Evolutionary conservation across 202 grass and related monocot genomes (phyloP), one percentile per base, ranked within the genome.

Genomic region (Carex sylvatica): DNA sequence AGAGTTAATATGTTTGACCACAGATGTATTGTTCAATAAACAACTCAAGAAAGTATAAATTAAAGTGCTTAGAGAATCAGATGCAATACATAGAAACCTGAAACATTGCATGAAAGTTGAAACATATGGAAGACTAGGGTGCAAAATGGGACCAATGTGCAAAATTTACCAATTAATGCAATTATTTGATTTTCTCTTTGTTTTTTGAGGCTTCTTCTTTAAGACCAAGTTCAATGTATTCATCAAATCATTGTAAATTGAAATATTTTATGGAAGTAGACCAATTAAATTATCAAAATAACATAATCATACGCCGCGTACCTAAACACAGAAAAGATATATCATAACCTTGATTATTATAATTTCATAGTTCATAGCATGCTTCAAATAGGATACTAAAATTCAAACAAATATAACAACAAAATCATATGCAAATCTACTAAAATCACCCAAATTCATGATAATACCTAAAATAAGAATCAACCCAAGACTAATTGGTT

Each of bases 161-260:
- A 77, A 58, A 58, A 77, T 35, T 76, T 11, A 76, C 51, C 2
- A 44, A 74, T 54, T 75, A 12, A 72, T 49, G 19, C 19, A 15
- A 23, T 72, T 61, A 23, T 51, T 22, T 72, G 4, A n/a, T 75
- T 74, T 56, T n/a, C 13, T 53, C 49, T 76, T 76, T 30, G 20
- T 31, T 56, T 56, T 75, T 15, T 75, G 26, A 76, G 47, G 4
- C 2, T n/a, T 19, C 19, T 77, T 15, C 4, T 77, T n/a, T 18
- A 75, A 53, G 46, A 74, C 20, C 3, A 74, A 52, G 70, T 75
- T 24, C 68, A 54, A 55, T 75, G 31, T 56, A 55, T 75, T 24
- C 49, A 75, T 33, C 23, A 56, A n/a, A 58, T 30, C 2, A 77
- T 58, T 58, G 15, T n/a, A 70, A 70, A 70, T 1, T 1, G 24